These are phyloP conservation scores for Syzygium malaccense DNA, from an alignment of 441 rosid genomes.

Conservation along the genomic window DNA sequence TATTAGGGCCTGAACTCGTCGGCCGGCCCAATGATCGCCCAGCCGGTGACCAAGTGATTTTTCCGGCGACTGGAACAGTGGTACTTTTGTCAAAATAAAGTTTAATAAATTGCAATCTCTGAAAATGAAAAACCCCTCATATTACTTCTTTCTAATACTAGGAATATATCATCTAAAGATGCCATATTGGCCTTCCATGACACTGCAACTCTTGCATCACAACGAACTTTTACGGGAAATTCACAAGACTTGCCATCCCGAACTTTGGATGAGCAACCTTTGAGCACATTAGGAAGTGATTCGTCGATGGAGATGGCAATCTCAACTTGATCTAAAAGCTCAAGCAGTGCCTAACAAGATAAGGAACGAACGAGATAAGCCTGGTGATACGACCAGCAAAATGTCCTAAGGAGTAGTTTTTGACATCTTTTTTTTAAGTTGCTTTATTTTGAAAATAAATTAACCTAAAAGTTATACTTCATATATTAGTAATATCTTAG, in stretches of 20 bases:
- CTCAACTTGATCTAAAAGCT: conserved; percentile 91
- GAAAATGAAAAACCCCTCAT: no score
- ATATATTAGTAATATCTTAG: no score
- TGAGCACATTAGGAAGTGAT: conserved; percentile 23
- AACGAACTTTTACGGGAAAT: conserved; percentile 11
- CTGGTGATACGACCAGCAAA: background rate
- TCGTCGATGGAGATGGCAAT: conserved; percentile 82
- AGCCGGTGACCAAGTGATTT: no score
- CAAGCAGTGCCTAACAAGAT: conserved; percentile 68
- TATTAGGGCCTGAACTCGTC: no score
- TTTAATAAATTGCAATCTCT: no score
- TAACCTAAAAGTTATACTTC: no score
- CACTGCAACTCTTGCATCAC: conserved; percentile 15
- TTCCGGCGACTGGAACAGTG: no score
- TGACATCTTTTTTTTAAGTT: no score
- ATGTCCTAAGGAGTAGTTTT: background rate
- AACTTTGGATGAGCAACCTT: conserved; percentile 30
- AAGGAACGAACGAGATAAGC: background rate
- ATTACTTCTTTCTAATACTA: conserved; percentile 50
- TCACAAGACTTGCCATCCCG: conserved; percentile 22
- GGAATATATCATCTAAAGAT: conserved; percentile 40
- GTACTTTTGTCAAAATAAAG: no score
- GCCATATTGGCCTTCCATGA: conserved; percentile 16
- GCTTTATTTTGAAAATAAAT: no score
- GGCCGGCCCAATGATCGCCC: no score